Base-by-base conservation (phyloP, 176 grass and related monocot species). In the Eragrostis nindensis region DNA sequence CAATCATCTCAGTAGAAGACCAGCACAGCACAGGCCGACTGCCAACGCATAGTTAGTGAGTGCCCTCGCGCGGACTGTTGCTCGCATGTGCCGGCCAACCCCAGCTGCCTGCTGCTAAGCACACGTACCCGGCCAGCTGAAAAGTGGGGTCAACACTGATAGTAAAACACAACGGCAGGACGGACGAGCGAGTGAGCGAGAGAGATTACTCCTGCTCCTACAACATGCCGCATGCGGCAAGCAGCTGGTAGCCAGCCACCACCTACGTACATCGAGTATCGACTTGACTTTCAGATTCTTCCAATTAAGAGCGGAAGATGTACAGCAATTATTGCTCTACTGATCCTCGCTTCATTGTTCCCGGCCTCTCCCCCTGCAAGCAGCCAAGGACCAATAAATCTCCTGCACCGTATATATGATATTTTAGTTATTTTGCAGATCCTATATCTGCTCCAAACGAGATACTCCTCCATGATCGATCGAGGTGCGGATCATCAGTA, bases 261-360 rank as follows among this genome's bases (percentile, higher is more conserved):
- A n/a, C n/a, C 0, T 5, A 63, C 29, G 14, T 36, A 36, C 1
- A 70, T 70, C 66, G n/a, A 69, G 43, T 70, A 8, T 46, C 12
- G 21, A 12, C 43, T 70, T 70, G 68, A 48, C 68, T 70, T 70
- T 47, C 11, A 46, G 68, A 70, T 16, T 46, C n/a, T 27, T 47
- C 22, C 2, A 16, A 77, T 77, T 62, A 32, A 46, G 40, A 6
- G 22, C 7, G n/a, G 5, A 30, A 62, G 15, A 45, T 46, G 55
- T 76, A 32, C 74, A 62, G 1, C 30, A 73, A 73, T 54, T 53
- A 38, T 24, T 4, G 10, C 27, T 72, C 17, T 36, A 36, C 32
- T n/a, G n/a, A n/a, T 50, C 7, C 11, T 27, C 59, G 6, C 25
- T 32, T 3, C 12, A 14, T 14, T 26, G 54, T 43, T 10, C 17